A percentile compares a stretch with the other conserved stretches of the same genome.
Evolutionary conservation across 805 yeast genomes (phyloP).

Genomic region (Candida argentea): DNA sequence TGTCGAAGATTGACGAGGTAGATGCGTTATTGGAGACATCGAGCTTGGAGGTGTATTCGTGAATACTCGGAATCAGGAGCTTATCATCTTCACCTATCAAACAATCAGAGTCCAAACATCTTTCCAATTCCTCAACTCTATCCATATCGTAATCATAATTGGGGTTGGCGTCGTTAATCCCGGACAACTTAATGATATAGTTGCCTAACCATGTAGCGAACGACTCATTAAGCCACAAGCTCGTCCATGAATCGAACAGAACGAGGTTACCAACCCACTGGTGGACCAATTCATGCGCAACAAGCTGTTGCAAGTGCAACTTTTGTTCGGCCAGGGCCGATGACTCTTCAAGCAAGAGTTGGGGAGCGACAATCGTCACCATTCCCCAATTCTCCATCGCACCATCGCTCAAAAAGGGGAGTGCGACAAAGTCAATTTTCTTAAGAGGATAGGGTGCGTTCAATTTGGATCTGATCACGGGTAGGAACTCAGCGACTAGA

Average conservation of each 20-base stretch:
- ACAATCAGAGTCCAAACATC: slow-evolving; percentile 27
- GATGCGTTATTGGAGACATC: slow-evolving; percentile 10
- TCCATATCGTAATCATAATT: slow-evolving; percentile 6
- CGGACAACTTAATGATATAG: slow-evolving; percentile 22
- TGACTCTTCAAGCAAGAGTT: slow-evolving; percentile 20
- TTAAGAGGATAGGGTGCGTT: slow-evolving; percentile 42
- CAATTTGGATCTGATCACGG: slow-evolving; percentile 36
- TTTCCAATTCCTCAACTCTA: slow-evolving; percentile 13
- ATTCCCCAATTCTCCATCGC: slow-evolving; percentile 78
- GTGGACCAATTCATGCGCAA: slow-evolving; percentile 68
- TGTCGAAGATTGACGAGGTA: slow-evolving; percentile 39
- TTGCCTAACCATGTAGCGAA: slow-evolving; percentile 70
- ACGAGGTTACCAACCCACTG: slow-evolving; percentile 72
- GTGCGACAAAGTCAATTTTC: slow-evolving; percentile 56
- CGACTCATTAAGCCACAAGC: slow-evolving; percentile 67
- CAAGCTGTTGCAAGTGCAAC: slow-evolving; percentile 38
- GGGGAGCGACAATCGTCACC: slow-evolving; percentile 48
- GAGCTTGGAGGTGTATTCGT: slow-evolving; percentile 22
- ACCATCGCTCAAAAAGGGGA: slow-evolving; percentile 66
- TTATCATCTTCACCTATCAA: slow-evolving; percentile 9
- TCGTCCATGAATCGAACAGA: slow-evolving; percentile 57
- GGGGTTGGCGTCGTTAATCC: slow-evolving; percentile 6
- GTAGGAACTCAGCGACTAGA: slow-evolving; percentile 37
- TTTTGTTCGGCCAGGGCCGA: slow-evolving; percentile 13
- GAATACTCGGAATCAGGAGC: slow-evolving; percentile 22